Evolutionary conservation across 306 rosid genomes (phyloP).

Genomic region (Aeschynomene evenia): DNA sequence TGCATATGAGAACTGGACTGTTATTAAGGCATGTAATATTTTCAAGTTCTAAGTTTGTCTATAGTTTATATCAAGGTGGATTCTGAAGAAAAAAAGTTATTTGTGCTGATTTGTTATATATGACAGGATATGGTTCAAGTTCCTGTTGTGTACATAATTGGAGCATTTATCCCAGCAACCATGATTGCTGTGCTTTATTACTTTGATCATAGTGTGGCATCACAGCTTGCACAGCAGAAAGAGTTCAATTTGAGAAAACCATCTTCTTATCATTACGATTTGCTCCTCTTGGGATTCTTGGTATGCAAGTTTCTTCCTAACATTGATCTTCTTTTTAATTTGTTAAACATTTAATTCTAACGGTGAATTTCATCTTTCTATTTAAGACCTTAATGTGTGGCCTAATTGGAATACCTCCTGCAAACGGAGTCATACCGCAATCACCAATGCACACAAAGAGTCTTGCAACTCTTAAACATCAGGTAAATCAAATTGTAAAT

Average conservation of each 20-base stretch:
- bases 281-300: constrained; percentile 87
- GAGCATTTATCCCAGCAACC: constrained; percentile 97
- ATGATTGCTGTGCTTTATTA: constrained; percentile 98
- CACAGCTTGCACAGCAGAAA: constrained; percentile 95
- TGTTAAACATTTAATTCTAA: too few species aligned
- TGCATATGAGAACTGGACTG: constrained; percentile 97
- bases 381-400: constrained; percentile 90
- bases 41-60: neutral
- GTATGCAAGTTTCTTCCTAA: constrained; percentile 52
- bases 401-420: constrained; percentile 89
- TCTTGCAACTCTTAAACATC: constrained; percentile 96
- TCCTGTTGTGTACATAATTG: constrained; percentile 79
- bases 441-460: constrained; percentile 99
- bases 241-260: constrained; percentile 97
- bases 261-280: constrained; percentile 90
- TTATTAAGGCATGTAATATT: constrained; percentile 63
- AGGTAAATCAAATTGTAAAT: constrained; percentile 48
- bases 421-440: constrained; percentile 98
- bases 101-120: neutral
- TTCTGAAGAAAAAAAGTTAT: neutral
- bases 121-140: constrained; percentile 82
- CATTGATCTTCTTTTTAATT: too few species aligned
- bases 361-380: constrained; percentile 3
- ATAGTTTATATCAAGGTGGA: neutral
- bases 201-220: constrained; percentile 97